Base-by-base conservation (phyloP, 208 protist species). In the Phytomonas sp. region DNA sequence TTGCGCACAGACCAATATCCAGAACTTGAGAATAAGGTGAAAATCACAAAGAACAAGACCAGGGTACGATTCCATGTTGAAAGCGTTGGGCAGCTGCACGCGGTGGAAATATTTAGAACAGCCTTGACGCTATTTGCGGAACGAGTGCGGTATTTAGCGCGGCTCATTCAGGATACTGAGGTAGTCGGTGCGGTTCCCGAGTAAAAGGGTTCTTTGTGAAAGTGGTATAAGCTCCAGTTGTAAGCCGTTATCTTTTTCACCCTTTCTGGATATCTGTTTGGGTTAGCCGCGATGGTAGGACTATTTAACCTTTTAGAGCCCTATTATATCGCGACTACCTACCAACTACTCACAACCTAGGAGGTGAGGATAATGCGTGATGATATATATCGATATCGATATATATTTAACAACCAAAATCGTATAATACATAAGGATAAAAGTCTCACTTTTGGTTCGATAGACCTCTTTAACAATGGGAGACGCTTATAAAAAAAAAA, bases 21-120 rank as follows among this genome's bases (percentile, higher is more conserved):
- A 19, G 74, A 72, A 0, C 75, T 83, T 63, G 81, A 78, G 14
- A 77, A 86, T 19, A 79, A 82, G 29, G 71, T 96, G 1, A 52
- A 74, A 6, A 78, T 97, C 29, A 78, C 91, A 70, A 94, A 94
- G 80, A 76, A 94, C 59, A 96, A 95, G 75, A 92, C 90, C 11
- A 66, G 74, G 29, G 83, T 97, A 30, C 72, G 87, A 31, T 97
- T 97, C 69, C 83, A 90, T 75, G 71, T 97, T 31, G 94, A 97
- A 70, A 96, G 89, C 75, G 81, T 87, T 10, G 94, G 94, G 2
- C 88, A 96, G 72, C 73, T 93, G 33, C 78, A 88, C 69, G 70
- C 88, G 0, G 79, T 79, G 23, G 70, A 91, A 67, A 87, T 97
- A 30, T 86, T 97, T 34, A 75, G 85, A 11, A 52, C 70, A 6